Base-by-base conservation (phyloP, 768 basidiomycete genomes). In the Trametes cingulata region DNA sequence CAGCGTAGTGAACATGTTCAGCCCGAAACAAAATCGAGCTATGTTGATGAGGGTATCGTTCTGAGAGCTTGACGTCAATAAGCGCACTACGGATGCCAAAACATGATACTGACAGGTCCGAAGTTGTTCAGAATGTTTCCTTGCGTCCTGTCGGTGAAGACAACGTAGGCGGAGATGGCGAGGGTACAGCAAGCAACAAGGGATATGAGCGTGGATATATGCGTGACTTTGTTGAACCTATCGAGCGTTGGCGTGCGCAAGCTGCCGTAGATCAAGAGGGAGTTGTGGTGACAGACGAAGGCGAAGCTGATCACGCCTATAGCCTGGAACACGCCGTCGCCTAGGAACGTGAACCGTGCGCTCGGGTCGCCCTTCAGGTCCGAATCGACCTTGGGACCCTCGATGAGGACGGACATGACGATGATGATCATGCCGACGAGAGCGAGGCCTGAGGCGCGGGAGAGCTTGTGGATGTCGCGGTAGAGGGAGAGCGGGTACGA, bases 91-190 rank as follows among this genome's bases (percentile, higher is more conserved):
- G 3, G 41, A 29, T 6, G 13, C 40, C 19, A 58, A 19, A 15
- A 35, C 27, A 54, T 40, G 42, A 53, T n/a, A 70, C 78, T 63
- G 66, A 91, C 93, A 46, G 80, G 74, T 14, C 90, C 81, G 67
- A 98, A 98, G 73, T 98, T 98, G 74, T 98, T 98, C 64, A 99
- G 76, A 53, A 98, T 92, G 68, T 99, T 99, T n/a, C 96, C 96
- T 73, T 87, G 84, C 1, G 89, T 93, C 74, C 87, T 92, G 73
- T 96, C 83, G 10, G 95, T 98, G 74, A 96, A 95, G 14, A 91
- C 88, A 41, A 90, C 71, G 70, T 88, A 98, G 4, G 88, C 95
- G 29, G 93, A 87, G 20, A 95, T 80, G 4, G 93, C 92, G 62
- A 99, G 84, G 46, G 88, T 82, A 63, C 83, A 77, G 69, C 95